A percentile compares a stretch with the other conserved stretches of the same genome.
These are phyloP conservation scores for Triangularia verruculosa DNA, from an alignment of 2,329 filamentous ascomycete genomes.

Conservation along the genomic window DNA sequence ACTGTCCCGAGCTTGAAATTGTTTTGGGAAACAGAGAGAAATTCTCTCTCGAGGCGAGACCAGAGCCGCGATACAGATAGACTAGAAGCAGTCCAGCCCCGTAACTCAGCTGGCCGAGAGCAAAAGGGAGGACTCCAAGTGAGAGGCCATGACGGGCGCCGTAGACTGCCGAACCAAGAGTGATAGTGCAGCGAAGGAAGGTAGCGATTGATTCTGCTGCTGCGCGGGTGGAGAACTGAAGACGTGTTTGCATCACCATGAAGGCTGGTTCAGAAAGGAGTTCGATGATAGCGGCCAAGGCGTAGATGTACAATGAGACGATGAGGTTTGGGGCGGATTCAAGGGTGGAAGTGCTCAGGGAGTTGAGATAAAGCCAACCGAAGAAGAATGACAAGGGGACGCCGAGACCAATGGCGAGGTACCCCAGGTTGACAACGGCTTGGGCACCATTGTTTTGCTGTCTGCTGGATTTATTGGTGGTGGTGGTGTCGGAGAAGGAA, in stretches of 20 bases:
- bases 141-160: slow-evolving; percentile 44
- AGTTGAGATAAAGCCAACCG: slow-evolving; percentile 64
- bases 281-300: slow-evolving; percentile 62
- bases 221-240: slow-evolving; percentile 77
- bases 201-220: slow-evolving; percentile 81
- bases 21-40: slow-evolving; percentile 66
- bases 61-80: slow-evolving; percentile 63
- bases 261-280: slow-evolving; percentile 85
- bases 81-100: slow-evolving; percentile 64
- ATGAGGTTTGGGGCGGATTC: slow-evolving; percentile 62
- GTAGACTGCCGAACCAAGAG: slow-evolving; percentile 67
- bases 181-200: slow-evolving; percentile 69
- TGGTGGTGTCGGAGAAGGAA: slow-evolving; percentile 18
- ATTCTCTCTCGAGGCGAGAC: slow-evolving; percentile 51
- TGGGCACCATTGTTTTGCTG: slow-evolving; percentile 48
- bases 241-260: slow-evolving; percentile 76
- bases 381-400: slow-evolving; percentile 61
- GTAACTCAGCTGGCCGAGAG: slow-evolving; percentile 79
- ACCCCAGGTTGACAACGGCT: slow-evolving; percentile 83
- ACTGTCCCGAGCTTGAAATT: slow-evolving; percentile 33
- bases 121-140: slow-evolving; percentile 78
- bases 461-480: slow-evolving; percentile 24
- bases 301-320: slow-evolving; percentile 53
- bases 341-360: slow-evolving; percentile 44
- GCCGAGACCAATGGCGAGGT: slow-evolving; percentile 71